Evolutionary conservation across 139 green algal species (phyloP), one percentile per base, ranked within the genome.

Genomic region (Eudorina sp.): DNA sequence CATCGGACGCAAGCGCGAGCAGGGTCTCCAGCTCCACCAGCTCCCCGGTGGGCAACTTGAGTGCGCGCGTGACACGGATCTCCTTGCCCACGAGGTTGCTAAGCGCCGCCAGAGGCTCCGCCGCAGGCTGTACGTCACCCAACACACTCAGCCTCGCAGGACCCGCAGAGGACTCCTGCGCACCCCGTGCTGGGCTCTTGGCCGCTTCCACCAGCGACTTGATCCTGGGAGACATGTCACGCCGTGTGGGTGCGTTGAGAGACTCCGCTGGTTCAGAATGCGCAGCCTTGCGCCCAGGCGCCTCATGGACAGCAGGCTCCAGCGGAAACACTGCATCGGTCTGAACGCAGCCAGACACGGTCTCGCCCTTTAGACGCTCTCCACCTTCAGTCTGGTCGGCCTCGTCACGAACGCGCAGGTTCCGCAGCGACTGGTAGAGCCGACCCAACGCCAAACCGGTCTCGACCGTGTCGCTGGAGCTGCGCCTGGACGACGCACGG

Each of bases 11-110:
- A 53, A 72, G 53, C 75, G 75, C 45, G 23, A 83, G 48, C 36
- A 84, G 21, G 7, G 77, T 19, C 18, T 84, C 78, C 40, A 86
- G 79, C 60, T 86, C 79, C 58, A 86, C n/a, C 41, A 86, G 60
- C 60, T 86, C 41, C 41, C 79, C 79, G 0, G 16, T 55, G 2
- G 79, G 79, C 79, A 86, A 31, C 41, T 41, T 40, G 1, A 86
- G 79, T 45, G 79, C 79, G 21, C 36, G 41, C 27, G 79, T 86
- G 1, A 86, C 79, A 21, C 40, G 46, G 13, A 79, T 79, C 6
- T 34, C 40, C 1, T 34, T 53, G 8, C 48, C 51, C 25, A 11
- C 23, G 7, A 53, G 29, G 77, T 36, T 41, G 77, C 77, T 48
- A 18, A 25, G 2, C 21, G 25, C 19, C n/a, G 62, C 38, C 21